These are phyloP conservation scores for Pseudocercospora ulei DNA, from an alignment of 2,329 filamentous ascomycete genomes.

Conservation along the genomic window DNA sequence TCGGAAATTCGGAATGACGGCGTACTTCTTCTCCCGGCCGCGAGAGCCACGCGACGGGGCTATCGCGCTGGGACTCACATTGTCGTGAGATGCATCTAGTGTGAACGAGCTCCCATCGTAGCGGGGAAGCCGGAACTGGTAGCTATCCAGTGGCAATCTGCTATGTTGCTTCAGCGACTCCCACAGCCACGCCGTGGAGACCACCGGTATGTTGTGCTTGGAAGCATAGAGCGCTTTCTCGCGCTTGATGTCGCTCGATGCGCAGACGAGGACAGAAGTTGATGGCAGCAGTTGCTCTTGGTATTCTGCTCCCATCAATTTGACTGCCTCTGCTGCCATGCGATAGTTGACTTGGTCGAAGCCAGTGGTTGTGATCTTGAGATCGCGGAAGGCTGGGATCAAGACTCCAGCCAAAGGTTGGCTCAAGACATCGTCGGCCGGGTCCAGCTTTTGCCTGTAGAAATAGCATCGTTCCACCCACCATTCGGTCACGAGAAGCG, in stretches of 20 bases:
- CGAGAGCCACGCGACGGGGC: slow-evolving; percentile 6
- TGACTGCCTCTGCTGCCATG: slow-evolving; percentile 68
- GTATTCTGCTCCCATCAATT: slow-evolving; percentile 63
- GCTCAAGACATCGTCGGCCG: slow-evolving; percentile 61
- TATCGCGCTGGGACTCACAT: slow-evolving; percentile 14
- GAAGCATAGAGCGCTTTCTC: slow-evolving; percentile 73
- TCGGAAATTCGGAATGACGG: no score
- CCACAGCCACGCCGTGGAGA: slow-evolving; percentile 76
- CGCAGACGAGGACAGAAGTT: slow-evolving; percentile 66
- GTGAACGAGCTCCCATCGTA: slow-evolving; percentile 19
- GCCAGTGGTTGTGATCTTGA: slow-evolving; percentile 47
- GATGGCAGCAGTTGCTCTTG: slow-evolving; percentile 63
- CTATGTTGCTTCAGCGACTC: slow-evolving; percentile 54
- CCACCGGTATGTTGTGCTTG: slow-evolving; percentile 68
- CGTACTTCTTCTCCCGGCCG: slow-evolving; percentile 16
- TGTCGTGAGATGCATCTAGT: slow-evolving; percentile 13
- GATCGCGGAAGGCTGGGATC: slow-evolving; percentile 51
- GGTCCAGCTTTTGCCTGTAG: slow-evolving; percentile 60
- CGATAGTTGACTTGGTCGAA: slow-evolving; percentile 60
- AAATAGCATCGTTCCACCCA: slow-evolving; percentile 86
- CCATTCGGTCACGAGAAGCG: slow-evolving; percentile 66
- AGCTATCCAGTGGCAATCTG: slow-evolving; percentile 42
- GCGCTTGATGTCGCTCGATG: slow-evolving; percentile 43
- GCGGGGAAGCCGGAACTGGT: slow-evolving; percentile 21
- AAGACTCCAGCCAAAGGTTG: slow-evolving; percentile 55